Percentiles rank a stretch among this genome's conserved stretches.
phyloP scores from a whole-genome alignment of 352 stramenopile species.

The Aphanomyces cochlioides region DNA sequence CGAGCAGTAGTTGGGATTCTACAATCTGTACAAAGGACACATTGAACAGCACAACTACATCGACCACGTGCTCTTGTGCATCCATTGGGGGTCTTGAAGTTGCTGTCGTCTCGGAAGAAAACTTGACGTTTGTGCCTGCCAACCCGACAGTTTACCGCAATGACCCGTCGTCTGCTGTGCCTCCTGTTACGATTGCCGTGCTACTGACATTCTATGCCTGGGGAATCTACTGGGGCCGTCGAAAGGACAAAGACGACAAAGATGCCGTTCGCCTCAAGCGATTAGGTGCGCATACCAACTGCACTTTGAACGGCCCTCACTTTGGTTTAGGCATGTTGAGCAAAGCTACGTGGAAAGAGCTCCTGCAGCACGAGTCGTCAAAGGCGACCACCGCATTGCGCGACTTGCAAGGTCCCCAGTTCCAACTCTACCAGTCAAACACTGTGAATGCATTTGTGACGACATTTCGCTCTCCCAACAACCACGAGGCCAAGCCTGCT shows the following conservation, averaged over 20 bases:
- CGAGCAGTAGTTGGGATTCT: constrained; percentile 40
- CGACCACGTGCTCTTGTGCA: constrained; percentile 60
- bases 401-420: background rate
- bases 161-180: constrained; percentile 51
- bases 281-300: background rate
- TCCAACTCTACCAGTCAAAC: background rate
- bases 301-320: background rate
- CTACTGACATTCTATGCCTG: constrained; percentile 44
- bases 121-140: constrained; percentile 57
- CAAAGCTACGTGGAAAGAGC: constrained; percentile 27
- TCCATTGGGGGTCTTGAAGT: constrained; percentile 49
- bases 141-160: constrained; percentile 56
- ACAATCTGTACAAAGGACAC: constrained; percentile 62
- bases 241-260: constrained; percentile 46
- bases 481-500: background rate
- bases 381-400: background rate
- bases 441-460: constrained; percentile 21
- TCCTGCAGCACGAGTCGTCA: constrained; percentile 10
- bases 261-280: constrained; percentile 30
- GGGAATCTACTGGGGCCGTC: constrained; percentile 35
- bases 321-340: constrained; percentile 13
- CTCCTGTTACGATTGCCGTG: constrained; percentile 39
- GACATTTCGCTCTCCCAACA: constrained; percentile 9
- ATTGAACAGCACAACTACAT: constrained; percentile 35
- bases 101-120: constrained; percentile 57